These are phyloP conservation scores for Massarina eburnea DNA, from an alignment of 2,329 filamentous ascomycete species.

Conservation along the genomic window DNA sequence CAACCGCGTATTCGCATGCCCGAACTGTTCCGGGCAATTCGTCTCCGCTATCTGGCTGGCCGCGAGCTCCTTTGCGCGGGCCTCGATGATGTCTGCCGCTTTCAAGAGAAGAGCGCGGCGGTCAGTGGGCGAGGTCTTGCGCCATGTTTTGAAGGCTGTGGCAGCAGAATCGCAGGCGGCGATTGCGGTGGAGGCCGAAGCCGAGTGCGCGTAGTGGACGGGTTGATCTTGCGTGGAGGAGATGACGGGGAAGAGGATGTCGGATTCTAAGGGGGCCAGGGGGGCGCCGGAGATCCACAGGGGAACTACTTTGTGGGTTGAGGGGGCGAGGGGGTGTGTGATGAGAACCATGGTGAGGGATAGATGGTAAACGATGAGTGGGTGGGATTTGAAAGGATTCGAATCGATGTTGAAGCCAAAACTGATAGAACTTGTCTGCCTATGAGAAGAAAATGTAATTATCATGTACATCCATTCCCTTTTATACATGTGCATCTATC, in stretches of 20 bases:
- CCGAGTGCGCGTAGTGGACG: conserved; percentile 57
- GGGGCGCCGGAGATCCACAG: conserved; percentile 51
- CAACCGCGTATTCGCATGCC: conserved; percentile 36
- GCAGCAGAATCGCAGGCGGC: conserved; percentile 61
- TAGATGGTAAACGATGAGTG: too few species aligned
- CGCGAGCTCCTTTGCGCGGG: conserved; percentile 60
- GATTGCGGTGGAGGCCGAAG: conserved; percentile 55
- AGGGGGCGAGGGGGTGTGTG: background rate
- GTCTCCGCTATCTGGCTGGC: conserved; percentile 61
- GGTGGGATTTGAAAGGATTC: too few species aligned
- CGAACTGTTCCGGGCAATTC: conserved; percentile 46
- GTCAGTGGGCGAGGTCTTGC: conserved; percentile 57
- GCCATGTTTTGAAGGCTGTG: conserved; percentile 68
- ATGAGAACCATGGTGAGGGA: too few species aligned
- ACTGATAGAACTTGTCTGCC: too few species aligned
- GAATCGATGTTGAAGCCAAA: too few species aligned
- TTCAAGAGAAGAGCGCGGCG: conserved; percentile 70
- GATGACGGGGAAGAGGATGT: conserved; percentile 54
- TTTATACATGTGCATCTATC: too few species aligned
- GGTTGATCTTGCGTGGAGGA: conserved; percentile 56
- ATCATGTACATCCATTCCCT: too few species aligned
- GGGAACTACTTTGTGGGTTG: conserved; percentile 28
- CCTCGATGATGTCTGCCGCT: conserved; percentile 64
- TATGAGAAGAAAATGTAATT: too few species aligned
- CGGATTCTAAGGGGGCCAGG: conserved; percentile 37